Percentiles rank a stretch among this genome's conserved stretches.
Conservation (phyloP, 1,284 basidiomycete genomes). For the Puccinia polysora region DNA sequence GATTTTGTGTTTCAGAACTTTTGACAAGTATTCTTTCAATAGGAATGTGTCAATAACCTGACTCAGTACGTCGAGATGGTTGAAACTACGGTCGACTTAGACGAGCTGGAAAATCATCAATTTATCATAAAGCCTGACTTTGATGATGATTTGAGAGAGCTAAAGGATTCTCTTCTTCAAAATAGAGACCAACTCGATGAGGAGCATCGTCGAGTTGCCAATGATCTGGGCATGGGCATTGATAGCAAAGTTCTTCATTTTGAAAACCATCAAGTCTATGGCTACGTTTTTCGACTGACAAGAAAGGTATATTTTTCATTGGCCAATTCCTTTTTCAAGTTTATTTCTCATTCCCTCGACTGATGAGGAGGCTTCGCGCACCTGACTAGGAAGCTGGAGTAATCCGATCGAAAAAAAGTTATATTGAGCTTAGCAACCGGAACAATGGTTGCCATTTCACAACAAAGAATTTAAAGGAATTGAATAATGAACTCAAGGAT, state of each 20-base stretch:
- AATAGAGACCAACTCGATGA: conserved; percentile 76
- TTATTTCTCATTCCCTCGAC: too few species aligned
- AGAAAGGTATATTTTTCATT: conserved; percentile 71
- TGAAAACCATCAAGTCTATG: conserved; percentile 84
- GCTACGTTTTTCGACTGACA: conserved; percentile 88
- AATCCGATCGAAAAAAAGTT: conserved; percentile 67
- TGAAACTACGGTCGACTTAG: conserved; percentile 87
- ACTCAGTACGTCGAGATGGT: conserved; percentile 87
- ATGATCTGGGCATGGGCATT: conserved; percentile 74
- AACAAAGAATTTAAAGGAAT: conserved; percentile 69
- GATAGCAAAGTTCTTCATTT: conserved; percentile 88
- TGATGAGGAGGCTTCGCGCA: too few species aligned
- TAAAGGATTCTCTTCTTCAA: conserved; percentile 66
- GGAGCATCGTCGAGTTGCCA: conserved; percentile 71
- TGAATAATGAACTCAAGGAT: conserved; percentile 71
- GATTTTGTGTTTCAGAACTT: not conserved
- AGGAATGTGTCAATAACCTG: conserved; percentile 66
- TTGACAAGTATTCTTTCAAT: not conserved
- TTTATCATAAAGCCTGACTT: conserved; percentile 92
- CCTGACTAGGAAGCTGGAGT: conserved; percentile 71
- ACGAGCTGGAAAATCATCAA: conserved; percentile 74
- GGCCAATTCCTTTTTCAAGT: too few species aligned
- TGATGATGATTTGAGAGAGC: conserved; percentile 67
- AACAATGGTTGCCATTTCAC: conserved; percentile 90
- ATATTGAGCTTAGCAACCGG: conserved; percentile 76